Base-by-base conservation (phyloP, 2,329 filamentous ascomycete species). In the Xylaria sp. region DNA sequence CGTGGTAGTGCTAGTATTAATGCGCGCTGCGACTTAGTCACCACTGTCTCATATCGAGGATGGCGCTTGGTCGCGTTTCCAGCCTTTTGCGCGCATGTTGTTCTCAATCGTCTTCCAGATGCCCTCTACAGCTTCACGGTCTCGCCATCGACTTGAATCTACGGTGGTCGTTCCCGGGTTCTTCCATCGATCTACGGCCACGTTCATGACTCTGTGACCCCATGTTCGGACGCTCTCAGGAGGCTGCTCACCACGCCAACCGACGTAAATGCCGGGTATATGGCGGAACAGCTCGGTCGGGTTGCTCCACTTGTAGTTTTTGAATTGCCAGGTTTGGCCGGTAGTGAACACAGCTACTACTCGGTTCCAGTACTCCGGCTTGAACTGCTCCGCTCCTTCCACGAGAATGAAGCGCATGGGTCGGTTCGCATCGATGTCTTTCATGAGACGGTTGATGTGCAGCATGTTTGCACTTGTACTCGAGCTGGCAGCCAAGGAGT, bases 271-370 rank as follows among this genome's bases (percentile, higher is more conserved):
- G 65, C 96, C 96, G 15, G 94, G 86, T 1, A 94, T 92, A 77
- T 98, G 93, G 74, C 90, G 89, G 84, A 99, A 99, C 59, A 99
- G 86, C 78, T 98, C 96, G 15, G 90, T 87, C 0, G 96, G 93
- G 65, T 92, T 91, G 74, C 91, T 91, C 94, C 96, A 99, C 82
- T 97, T 97, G 87, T 99, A 99, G 74, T 90, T 92, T 83, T 98
- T 97, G 84, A 99, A 99, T 82, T 99, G 96, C 96, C 96, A 99
- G 10, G 92, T 90, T 83, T 99, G 96, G 41, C 96, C 96, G 0
- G 96, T 99, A 0, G 96, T 99, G 83, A 99, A 98, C 66, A 99
- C 94, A 13, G 93, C 96, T 1, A 98, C 96, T 7, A 99, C 92
- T 61, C 94, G 91, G 76, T 91, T 91, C 96, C 96, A 99, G 84